Percentiles rank a stretch among this genome's conserved stretches.
Evolutionary conservation across 2,329 filamentous ascomycete species (phyloP).

Genomic region (Pseudogymnoascus destructans): DNA sequence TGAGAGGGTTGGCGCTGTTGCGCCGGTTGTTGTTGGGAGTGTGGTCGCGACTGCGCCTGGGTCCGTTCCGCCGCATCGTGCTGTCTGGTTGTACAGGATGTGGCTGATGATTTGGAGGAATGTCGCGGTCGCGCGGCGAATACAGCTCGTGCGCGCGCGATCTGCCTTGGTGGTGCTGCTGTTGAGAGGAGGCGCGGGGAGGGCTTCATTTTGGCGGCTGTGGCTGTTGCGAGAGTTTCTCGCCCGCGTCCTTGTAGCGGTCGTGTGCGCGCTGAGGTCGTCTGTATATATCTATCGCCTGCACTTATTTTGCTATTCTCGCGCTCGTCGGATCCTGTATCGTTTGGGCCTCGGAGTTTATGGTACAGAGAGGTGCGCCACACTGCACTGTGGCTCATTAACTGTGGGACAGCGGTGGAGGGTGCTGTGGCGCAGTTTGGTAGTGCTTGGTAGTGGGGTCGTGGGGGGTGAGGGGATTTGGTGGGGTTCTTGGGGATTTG

Average conservation of each 20-base stretch:
- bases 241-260: background rate
- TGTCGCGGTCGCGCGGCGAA: background rate
- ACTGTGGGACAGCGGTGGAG: no score
- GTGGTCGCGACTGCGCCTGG: background rate
- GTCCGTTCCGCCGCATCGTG: background rate
- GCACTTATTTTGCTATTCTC: background rate
- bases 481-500: no score
- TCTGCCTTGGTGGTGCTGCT: background rate
- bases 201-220: background rate
- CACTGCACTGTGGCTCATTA: no score
- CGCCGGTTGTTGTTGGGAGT: background rate
- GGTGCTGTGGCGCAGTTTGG: no score
- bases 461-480: no score
- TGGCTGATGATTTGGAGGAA: background rate
- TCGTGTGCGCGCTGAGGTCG: background rate
- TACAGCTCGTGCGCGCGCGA: background rate
- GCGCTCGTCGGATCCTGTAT: background rate
- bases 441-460: no score
- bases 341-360: background rate
- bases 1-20: conserved; percentile 17
- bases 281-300: background rate
- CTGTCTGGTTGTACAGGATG: background rate
- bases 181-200: background rate
- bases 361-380: no score
- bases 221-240: background rate